Evolutionary conservation across 495 filamentous ascomycete species (phyloP), one percentile per base, ranked within the genome.

Genomic region (Xylaria acuta): DNA sequence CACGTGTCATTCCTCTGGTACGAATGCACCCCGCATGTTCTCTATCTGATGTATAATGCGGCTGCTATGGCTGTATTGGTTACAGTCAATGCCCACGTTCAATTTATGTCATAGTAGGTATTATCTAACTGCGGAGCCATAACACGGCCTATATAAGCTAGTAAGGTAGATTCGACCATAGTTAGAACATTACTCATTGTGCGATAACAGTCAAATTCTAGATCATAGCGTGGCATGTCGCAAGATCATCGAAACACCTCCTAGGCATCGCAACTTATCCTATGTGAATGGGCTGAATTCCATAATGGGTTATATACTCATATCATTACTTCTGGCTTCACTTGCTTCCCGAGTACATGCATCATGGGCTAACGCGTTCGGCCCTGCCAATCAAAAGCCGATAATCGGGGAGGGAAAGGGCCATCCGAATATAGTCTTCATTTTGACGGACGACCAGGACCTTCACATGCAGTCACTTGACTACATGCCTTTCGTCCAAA

Each of bases 391-490:
- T 62, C 67, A 69, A 62, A 22, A 69, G 20, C 38, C 54, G 7
- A 18, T 69, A 25, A 18, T 20, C 3, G 54, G 25, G 11, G 2
- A 0, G 0, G 53, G 67, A 1, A 34, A 5, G 4, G 59, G 32
- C 9, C 41, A 36, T 14, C 88, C 89, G 5, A 91, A 91, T 72
- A 85, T 91, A 68, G 81, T 92, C 27, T 90, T 92, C 71, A 82
- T 92, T 58, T 81, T 92, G 32, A 90, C 89, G 0, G 90, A 92
- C 70, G 89, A 92, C 75, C 90, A 92, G 69, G 90, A 92, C 67
- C 75, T 89, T 32, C 85, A 89, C 74, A 79, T 92, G 74, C 80
- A 87, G 66, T 90, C 89, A 0, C 73, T 91, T 11, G 81, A 86
- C 0, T 90, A 91, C 66, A 86, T 88, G 69, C 89, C 89, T 0